A percentile compares a stretch with the other conserved stretches of the same genome.
These are phyloP conservation scores for Daldinia sp. DNA, from an alignment of 2,329 filamentous ascomycete species.

Conservation along the genomic window DNA sequence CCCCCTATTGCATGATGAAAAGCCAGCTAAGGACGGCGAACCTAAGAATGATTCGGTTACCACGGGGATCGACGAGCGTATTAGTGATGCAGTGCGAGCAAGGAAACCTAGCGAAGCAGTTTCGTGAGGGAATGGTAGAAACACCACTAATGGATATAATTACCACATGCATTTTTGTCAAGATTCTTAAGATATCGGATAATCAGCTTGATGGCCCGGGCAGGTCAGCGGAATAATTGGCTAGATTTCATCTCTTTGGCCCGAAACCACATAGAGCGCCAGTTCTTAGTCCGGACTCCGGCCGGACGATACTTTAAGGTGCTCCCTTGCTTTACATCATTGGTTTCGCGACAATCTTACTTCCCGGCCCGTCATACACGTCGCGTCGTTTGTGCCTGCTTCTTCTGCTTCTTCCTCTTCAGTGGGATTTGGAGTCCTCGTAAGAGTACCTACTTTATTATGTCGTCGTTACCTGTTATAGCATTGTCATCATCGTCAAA, in stretches of 20 bases:
- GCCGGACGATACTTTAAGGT: background rate
- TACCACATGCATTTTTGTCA: background rate
- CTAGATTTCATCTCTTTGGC: background rate
- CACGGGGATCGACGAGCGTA: constrained; percentile 55
- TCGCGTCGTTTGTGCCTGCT: background rate
- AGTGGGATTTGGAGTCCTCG: background rate
- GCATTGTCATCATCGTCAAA: constrained; percentile 13
- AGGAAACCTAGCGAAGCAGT: constrained; percentile 50
- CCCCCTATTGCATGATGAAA: constrained; percentile 62
- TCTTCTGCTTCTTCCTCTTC: background rate
- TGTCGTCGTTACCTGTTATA: background rate
- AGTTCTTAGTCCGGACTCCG: background rate
- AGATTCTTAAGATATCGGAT: background rate
- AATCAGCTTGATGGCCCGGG: background rate
- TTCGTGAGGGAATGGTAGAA: constrained; percentile 6
- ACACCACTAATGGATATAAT: background rate
- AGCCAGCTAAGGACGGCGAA: constrained; percentile 30
- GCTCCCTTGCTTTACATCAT: background rate
- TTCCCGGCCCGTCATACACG: background rate
- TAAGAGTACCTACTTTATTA: background rate
- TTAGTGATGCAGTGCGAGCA: constrained; percentile 57
- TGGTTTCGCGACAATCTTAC: background rate
- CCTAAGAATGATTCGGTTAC: constrained; percentile 39
- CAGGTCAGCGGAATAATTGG: background rate
- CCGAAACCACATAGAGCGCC: background rate